A percentile compares a stretch with the other conserved stretches of the same genome.
Evolutionary conservation across 1,284 basidiomycete genomes (phyloP).

Genomic region (Ceratobasidium papillatum): DNA sequence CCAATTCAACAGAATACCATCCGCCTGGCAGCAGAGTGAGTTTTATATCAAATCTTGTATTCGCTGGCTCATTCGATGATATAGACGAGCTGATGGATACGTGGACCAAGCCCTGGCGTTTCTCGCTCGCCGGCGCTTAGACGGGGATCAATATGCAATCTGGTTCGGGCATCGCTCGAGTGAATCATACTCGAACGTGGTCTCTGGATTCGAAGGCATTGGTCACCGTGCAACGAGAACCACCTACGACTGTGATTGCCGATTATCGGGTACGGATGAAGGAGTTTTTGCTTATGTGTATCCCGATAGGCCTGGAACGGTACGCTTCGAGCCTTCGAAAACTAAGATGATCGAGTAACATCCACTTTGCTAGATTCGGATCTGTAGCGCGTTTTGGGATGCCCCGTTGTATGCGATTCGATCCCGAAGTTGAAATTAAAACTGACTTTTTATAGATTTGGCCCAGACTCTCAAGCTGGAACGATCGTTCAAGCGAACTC

Average conservation of each 20-base stretch:
- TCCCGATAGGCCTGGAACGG: slow-evolving; percentile 8
- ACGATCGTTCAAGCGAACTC: slow-evolving; percentile 17
- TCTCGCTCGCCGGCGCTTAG: too few species aligned
- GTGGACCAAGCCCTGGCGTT: too few species aligned
- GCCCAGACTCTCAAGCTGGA: slow-evolving; percentile 11
- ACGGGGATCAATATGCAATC: not conserved
- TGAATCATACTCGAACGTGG: not conserved
- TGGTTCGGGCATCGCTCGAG: not conserved
- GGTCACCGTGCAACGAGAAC: not conserved
- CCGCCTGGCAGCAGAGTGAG: too few species aligned
- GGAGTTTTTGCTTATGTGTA: slow-evolving; percentile 35
- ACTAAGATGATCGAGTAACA: too few species aligned
- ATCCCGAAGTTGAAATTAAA: too few species aligned
- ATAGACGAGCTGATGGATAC: too few species aligned
- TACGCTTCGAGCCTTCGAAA: not conserved
- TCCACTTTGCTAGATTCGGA: too few species aligned
- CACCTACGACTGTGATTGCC: slow-evolving; percentile 29
- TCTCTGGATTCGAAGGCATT: not conserved
- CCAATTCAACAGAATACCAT: too few species aligned
- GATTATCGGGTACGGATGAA: not conserved
- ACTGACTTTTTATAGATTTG: not conserved
- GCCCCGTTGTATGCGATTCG: too few species aligned
- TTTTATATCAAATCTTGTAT: too few species aligned
- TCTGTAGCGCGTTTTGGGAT: too few species aligned
- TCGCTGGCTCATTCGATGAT: too few species aligned